These are phyloP conservation scores for Tricholoma saponaceum DNA, from an alignment of 768 basidiomycete genomes.

Conservation along the genomic window DNA sequence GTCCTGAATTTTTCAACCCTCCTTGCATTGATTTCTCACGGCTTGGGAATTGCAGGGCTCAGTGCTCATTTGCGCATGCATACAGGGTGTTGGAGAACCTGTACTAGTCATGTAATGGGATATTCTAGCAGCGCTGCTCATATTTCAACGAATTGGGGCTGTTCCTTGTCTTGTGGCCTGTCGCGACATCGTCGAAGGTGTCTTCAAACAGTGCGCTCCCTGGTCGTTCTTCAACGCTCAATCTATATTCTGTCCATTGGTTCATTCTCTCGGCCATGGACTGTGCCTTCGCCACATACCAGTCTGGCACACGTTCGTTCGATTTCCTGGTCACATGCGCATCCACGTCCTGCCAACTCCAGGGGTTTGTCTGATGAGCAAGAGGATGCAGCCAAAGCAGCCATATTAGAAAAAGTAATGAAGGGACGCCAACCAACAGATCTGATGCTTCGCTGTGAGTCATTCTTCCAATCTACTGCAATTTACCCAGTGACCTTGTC, in stretches of 20 bases:
- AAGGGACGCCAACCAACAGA: conserved; percentile 86
- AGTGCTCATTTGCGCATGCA: conserved; percentile 37
- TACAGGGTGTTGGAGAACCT: conserved; percentile 29
- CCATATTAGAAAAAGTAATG: conserved; percentile 81
- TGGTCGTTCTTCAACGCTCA: neutral
- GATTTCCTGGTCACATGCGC: conserved; percentile 33
- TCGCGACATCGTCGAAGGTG: neutral
- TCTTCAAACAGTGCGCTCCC: neutral
- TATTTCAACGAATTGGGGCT: neutral
- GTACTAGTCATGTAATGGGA: conserved; percentile 37
- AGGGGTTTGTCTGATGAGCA: conserved; percentile 36
- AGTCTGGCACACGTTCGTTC: conserved; percentile 6
- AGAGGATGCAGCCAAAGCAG: conserved; percentile 68
- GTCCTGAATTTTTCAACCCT: conserved; percentile 13
- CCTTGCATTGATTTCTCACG: conserved; percentile 4
- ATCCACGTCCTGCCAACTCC: conserved; percentile 24
- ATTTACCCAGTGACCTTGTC: conserved; percentile 10
- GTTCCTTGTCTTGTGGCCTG: neutral
- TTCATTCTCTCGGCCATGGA: neutral
- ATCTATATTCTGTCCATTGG: neutral
- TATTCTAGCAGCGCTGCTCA: conserved; percentile 13
- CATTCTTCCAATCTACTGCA: conserved; percentile 8
- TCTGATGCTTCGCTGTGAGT: conserved; percentile 87
- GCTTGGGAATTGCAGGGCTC: conserved; percentile 7
- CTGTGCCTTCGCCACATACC: neutral